A percentile compares a stretch with the other conserved stretches of the same genome.
Conservation (phyloP, 2,329 filamentous ascomycete species). For the Cladosporium sp. region DNA sequence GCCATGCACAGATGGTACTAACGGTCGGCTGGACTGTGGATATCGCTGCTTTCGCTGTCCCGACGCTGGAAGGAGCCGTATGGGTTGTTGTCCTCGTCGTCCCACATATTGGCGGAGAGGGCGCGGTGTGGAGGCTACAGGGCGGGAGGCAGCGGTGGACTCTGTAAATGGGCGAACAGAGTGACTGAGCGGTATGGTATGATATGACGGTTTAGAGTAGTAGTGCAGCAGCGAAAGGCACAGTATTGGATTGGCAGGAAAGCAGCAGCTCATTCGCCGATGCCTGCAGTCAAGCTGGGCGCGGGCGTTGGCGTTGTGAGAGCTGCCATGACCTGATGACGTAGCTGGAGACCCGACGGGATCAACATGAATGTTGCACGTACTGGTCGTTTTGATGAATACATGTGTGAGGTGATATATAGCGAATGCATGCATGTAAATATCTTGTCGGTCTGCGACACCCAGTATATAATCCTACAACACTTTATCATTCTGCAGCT, state of each 20-base stretch:
- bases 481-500: not conserved
- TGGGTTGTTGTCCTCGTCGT: conserved; percentile 98
- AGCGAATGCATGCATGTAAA: not conserved
- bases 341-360: not conserved
- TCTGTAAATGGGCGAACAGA: not conserved
- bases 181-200: not conserved
- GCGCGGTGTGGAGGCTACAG: not conserved
- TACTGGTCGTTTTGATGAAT: not conserved
- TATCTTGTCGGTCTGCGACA: not conserved
- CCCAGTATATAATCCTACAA: not conserved
- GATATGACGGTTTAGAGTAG: not conserved
- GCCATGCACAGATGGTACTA: conserved; percentile 19
- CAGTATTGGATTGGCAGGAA: not conserved
- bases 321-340: conserved; percentile 5
- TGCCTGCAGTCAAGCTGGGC: conserved; percentile 15
- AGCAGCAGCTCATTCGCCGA: conserved; percentile 13
- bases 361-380: too few species aligned
- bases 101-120: conserved; percentile 71
- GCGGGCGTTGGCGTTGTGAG: conserved; percentile 3
- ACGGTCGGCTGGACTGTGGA: conserved; percentile 35
- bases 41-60: conserved; percentile 73
- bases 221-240: not conserved
- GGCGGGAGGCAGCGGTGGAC: not conserved
- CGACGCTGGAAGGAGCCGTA: conserved; percentile 92
- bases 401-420: not conserved